phyloP scores from a whole-genome alignment of 2,329 filamentous ascomycete genomes.

The Ceratocystis huliohia region DNA sequence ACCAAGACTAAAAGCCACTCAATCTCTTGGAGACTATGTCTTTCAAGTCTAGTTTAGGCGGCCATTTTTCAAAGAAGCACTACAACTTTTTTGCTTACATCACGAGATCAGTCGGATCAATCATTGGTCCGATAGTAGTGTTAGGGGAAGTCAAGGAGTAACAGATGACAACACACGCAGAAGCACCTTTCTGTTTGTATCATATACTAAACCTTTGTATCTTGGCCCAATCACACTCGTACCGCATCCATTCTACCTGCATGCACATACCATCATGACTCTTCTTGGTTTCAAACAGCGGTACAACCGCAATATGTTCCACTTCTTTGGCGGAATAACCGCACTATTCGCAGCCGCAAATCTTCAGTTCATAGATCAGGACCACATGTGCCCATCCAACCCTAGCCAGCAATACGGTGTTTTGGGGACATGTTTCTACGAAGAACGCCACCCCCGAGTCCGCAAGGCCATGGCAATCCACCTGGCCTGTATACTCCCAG shows the following conservation, averaged over 20 bases:
- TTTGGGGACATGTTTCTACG: constrained; percentile 13
- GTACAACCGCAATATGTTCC: constrained; percentile 10
- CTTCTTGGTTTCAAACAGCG: constrained; percentile 13
- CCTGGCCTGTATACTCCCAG: constrained; percentile 12
- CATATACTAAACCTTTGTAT: not conserved
- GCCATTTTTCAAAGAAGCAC: not conserved
- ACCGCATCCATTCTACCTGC: not conserved
- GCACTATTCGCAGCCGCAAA: constrained; percentile 1
- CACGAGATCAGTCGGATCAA: not conserved
- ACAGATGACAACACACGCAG: not conserved
- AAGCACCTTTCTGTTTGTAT: not conserved
- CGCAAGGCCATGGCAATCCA: constrained; percentile 7
- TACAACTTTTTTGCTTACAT: not conserved
- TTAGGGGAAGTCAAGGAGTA: not conserved
- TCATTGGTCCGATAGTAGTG: not conserved
- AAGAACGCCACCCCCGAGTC: constrained; percentile 1
- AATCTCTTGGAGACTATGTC: not conserved
- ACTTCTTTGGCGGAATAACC: constrained; percentile 8
- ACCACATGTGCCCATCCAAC: not conserved
- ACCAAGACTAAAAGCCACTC: not conserved
- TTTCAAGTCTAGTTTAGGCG: not conserved
- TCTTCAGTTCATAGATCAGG: constrained; percentile 12
- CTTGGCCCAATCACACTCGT: too few relatives aligned
- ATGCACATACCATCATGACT: not conserved
- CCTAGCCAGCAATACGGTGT: constrained; percentile 7